These are phyloP conservation scores for Niveomyces coronatus DNA, from an alignment of 2,329 filamentous ascomycete species.

Conservation along the genomic window DNA sequence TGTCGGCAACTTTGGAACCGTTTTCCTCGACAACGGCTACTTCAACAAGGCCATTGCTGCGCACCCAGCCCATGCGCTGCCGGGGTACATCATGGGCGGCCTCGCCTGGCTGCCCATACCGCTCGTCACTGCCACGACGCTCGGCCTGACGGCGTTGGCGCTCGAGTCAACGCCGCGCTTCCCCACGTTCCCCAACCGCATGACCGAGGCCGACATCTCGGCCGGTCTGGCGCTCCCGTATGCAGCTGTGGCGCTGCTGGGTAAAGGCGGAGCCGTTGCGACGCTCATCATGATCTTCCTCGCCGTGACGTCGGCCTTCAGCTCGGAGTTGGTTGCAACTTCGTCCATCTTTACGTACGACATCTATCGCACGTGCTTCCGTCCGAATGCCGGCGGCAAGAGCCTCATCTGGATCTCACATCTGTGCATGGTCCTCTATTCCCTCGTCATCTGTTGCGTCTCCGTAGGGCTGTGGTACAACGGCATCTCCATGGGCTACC, in stretches of 20 bases:
- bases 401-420: conserved; percentile 74
- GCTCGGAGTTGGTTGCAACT: conserved; percentile 75
- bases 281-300: conserved; percentile 79
- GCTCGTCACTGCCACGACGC: conserved; percentile 79
- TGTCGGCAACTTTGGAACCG: conserved; percentile 66
- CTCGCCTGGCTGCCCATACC: conserved; percentile 89
- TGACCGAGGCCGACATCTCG: conserved; percentile 63
- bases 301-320: conserved; percentile 78
- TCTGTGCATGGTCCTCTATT: conserved; percentile 58
- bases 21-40: conserved; percentile 81
- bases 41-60: conserved; percentile 93
- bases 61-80: conserved; percentile 72
- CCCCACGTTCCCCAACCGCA: conserved; percentile 62
- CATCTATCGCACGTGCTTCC: conserved; percentile 78
- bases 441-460: conserved; percentile 67
- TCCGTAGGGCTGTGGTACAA: conserved; percentile 64
- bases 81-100: conserved; percentile 80
- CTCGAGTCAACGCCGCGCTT: conserved; percentile 64
- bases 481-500: conserved; percentile 76
- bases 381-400: conserved; percentile 64
- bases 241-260: conserved; percentile 73
- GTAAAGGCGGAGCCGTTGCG: conserved; percentile 67
- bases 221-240: conserved; percentile 80
- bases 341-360: conserved; percentile 83
- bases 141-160: conserved; percentile 73